A percentile compares a stretch with the other conserved stretches of the same genome.
Evolutionary conservation across 2,329 filamentous ascomycete species (phyloP).

Genomic region (Teratosphaeria zuluensis): DNA sequence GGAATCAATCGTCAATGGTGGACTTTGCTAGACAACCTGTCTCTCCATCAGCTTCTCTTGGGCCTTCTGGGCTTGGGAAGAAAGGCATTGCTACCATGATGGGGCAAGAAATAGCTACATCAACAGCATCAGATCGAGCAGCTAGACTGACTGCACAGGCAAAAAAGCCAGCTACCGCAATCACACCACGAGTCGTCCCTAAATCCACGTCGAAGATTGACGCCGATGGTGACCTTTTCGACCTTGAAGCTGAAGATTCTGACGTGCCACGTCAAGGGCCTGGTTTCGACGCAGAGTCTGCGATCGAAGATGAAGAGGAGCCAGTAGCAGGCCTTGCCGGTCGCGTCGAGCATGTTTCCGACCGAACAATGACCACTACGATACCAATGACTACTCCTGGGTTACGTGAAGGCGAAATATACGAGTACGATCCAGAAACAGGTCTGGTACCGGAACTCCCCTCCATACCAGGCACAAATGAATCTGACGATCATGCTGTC

Average conservation of each 20-base stretch:
- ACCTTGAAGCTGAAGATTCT: conserved; percentile 14
- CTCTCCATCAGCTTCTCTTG: neutral
- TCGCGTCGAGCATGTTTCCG: neutral
- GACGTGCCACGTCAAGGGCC: neutral
- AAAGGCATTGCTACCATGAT: neutral
- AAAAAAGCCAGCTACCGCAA: neutral
- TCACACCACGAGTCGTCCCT: neutral
- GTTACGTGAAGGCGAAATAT: neutral
- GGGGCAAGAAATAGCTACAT: neutral
- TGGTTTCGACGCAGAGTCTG: conserved; percentile 1
- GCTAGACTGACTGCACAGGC: neutral
- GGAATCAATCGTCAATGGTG: neutral
- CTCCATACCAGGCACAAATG: neutral
- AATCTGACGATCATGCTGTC: conserved; percentile 9
- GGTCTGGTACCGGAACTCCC: conserved; percentile 8
- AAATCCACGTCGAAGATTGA: conserved; percentile 7
- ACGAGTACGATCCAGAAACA: conserved; percentile 11
- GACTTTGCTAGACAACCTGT: conserved; percentile 1
- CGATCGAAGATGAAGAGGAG: conserved; percentile 10
- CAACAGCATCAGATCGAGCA: neutral
- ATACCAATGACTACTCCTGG: conserved; percentile 2
- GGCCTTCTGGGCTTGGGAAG: neutral
- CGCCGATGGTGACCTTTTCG: conserved; percentile 23
- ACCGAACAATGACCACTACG: conserved; percentile 3
- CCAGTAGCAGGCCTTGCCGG: conserved; percentile 1